Base-by-base conservation (phyloP, 2,329 filamentous ascomycete species). In the Beauveria medogensis region DNA sequence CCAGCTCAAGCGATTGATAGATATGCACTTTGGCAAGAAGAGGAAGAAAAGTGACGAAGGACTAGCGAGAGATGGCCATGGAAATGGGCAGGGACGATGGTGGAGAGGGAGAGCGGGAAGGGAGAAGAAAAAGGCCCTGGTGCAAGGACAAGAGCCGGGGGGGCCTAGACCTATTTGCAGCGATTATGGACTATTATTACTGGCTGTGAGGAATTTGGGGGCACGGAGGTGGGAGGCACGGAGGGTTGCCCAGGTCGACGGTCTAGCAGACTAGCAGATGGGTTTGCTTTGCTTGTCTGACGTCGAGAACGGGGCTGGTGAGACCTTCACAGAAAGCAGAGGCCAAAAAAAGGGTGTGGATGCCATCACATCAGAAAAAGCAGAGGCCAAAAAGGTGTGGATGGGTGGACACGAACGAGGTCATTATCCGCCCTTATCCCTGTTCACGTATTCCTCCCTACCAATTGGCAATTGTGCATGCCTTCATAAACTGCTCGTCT, bases 1-100 rank as follows among this genome's bases (percentile, higher is more conserved):
- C 50, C 55, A 59, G 55, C 55, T 59, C 60, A 40, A 46, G 46
- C 43, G 44, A 54, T 34, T 28, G 34, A 40, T 26, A 12, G 48
- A 44, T 26, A 7, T 40, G 40, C 20, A 34, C 41, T 51, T 50
- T 62, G 48, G 48, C 26, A 51, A 37, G 55, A 22, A 59, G 26
- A 56, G 47, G 53, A 54, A 59, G 48, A 47, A 50, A 20, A 55
- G 37, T 18, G 16, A 41, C 37, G 40, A n/a, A 46, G 22, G 47
- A 30, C 26, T 37, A 47, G 41, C 52, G 54, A 30, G 5, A 30
- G 47, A 56, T 16, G 47, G 40, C 46, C 26, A 58, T 54, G 48
- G 30, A 53, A 46, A 62, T 50, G 40, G 41, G 60, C 43, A 58
- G 46, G 60, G 46, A 61, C 46, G 44, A 28, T 24, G 52, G 59